phyloP scores from a whole-genome alignment of 2,329 filamentous ascomycete species.

The Dactylellina leptospora region DNA sequence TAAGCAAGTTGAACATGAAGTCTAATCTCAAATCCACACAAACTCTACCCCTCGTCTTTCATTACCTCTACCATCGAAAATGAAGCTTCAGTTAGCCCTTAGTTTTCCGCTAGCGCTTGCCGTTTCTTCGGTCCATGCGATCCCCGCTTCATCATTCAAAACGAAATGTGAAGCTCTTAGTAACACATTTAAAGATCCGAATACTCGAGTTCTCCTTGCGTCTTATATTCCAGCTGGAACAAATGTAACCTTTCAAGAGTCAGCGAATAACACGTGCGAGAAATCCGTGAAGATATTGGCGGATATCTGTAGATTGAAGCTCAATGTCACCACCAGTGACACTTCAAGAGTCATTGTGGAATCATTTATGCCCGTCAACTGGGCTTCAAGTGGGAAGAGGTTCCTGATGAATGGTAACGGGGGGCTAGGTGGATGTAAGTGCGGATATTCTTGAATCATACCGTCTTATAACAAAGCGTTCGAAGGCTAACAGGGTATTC shows the following conservation, averaged over 20 bases:
- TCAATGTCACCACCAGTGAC: conserved; percentile 35
- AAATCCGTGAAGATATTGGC: conserved; percentile 18
- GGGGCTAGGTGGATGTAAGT: conserved; percentile 41
- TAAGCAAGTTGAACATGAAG: no score
- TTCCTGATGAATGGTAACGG: conserved; percentile 49
- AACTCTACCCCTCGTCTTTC: no score
- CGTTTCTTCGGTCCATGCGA: background rate
- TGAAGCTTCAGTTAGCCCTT: conserved; percentile 7
- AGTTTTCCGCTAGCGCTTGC: background rate
- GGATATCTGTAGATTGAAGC: conserved; percentile 37
- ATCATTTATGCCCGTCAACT: conserved; percentile 45
- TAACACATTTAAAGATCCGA: background rate
- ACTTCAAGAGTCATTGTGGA: conserved; percentile 52
- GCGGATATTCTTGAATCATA: background rate
- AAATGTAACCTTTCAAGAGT: conserved; percentile 36
- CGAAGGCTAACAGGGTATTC: background rate
- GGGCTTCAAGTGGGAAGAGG: conserved; percentile 26
- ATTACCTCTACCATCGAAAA: background rate
- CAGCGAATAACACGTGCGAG: conserved; percentile 20
- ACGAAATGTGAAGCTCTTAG: conserved; percentile 1
- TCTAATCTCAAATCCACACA: no score
- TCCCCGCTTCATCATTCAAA: conserved; percentile 1
- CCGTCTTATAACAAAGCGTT: background rate
- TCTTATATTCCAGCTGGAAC: conserved; percentile 17
- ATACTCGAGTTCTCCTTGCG: conserved; percentile 27